A percentile compares a stretch with the other conserved stretches of the same genome.
Conservation (phyloP, 495 filamentous ascomycete species). For the Penicilliopsis zonata region DNA sequence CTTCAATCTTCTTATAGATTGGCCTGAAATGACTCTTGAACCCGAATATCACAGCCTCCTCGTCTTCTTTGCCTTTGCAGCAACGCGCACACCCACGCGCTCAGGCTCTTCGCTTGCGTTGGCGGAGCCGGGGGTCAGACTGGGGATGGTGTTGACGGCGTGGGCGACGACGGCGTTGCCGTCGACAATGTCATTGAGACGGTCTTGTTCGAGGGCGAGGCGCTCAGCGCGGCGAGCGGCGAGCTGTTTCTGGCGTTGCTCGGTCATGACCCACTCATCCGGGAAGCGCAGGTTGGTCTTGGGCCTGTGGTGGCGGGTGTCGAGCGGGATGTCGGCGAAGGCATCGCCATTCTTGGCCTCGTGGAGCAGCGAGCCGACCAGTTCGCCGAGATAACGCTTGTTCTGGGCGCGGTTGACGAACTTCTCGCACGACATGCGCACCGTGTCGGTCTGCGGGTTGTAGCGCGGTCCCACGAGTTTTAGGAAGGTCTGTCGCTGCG, state of each 20-base stretch:
- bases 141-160: slow-evolving; percentile 19
- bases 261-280: slow-evolving; percentile 65
- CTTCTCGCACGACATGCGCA: slow-evolving; percentile 86
- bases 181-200: slow-evolving; percentile 19
- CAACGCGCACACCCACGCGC: slow-evolving; percentile 25
- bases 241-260: slow-evolving; percentile 52
- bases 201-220: slow-evolving; percentile 11
- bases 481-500: slow-evolving; percentile 67
- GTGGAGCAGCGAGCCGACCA: slow-evolving; percentile 57
- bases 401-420: slow-evolving; percentile 85
- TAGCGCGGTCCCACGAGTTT: slow-evolving; percentile 83
- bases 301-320: slow-evolving; percentile 73
- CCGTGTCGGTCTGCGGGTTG: slow-evolving; percentile 73
- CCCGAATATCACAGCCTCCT: slow-evolving; percentile 14
- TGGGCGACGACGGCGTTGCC: slow-evolving; percentile 26
- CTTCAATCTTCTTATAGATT: too few species aligned
- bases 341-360: slow-evolving; percentile 75
- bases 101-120: slow-evolving; percentile 24
- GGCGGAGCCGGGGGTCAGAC: slow-evolving; percentile 21
- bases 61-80: slow-evolving; percentile 16
- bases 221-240: slow-evolving; percentile 41
- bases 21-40: too few species aligned
- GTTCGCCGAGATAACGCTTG: slow-evolving; percentile 80
- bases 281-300: slow-evolving; percentile 64
- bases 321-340: slow-evolving; percentile 82